Evolutionary conservation across 768 basidiomycete genomes (phyloP), one percentile per base, ranked within the genome.

Genomic region (Termitomyces sp.): DNA sequence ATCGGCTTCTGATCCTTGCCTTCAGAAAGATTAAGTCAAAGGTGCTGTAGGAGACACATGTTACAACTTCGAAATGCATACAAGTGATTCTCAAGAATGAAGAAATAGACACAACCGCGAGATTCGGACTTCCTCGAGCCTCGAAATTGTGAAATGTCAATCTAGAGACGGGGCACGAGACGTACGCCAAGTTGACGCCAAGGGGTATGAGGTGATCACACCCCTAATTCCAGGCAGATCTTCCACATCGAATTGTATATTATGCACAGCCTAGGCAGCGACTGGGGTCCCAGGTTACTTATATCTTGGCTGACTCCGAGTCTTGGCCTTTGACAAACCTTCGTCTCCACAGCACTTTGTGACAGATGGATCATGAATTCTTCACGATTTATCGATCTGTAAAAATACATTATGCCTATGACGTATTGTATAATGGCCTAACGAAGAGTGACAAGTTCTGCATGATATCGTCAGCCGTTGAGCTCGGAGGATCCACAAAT

Each of bases 361-460:
- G 52, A 39, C 52, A 22, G 36, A 28, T 24, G 53, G 20, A 54
- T 22, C 53, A 22, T 38, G 8, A n/a, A 28, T 16, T 9, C n/a
- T 35, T 55, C 35, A 56, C 11, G 5, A 18, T 53, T 62, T 62
- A 16, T 57, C 22, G 33, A 42, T 28, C 28, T 51, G 13, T 55
- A 62, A 22, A 53, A 46, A 33, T 63, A 58, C 57, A 66, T 36
- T 55, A 22, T 40, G 11, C 45, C 36, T 11, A 55, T 40, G 36
- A 55, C 32, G 45, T 55, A 18, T 28, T 45, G 44, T 36, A 33
- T 44, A 33, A 61, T 58, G 9, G 12, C 45, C 50, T 65, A 76
- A 63, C 75, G 75, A 55, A 78, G 73, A 11, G 77, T 78, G 59
- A 87, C 86, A 57, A 87, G 70, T 71, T 87, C 85, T 87, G 64